Conservation (phyloP, 2,329 filamentous ascomycete genomes). For the Zopfia rhizophila region DNA sequence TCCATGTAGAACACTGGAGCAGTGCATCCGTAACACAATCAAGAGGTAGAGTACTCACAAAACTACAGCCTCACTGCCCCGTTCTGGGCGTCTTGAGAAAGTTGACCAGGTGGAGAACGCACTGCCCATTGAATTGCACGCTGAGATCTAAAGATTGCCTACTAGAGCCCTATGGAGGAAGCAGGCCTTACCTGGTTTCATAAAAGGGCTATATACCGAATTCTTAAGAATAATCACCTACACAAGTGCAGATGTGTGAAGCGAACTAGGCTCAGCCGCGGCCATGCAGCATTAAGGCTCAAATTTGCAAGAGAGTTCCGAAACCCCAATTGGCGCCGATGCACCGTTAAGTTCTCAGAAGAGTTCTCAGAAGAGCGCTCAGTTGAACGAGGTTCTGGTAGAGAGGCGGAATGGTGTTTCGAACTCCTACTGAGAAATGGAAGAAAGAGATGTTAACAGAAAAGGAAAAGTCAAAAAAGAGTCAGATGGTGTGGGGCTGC, state of each 20-base stretch:
- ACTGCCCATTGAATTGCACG: slow-evolving; percentile 1
- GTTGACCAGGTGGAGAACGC: slow-evolving; percentile 1
- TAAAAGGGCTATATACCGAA: too few species aligned
- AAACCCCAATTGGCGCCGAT: too few species aligned
- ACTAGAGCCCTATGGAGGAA: slow-evolving; percentile 8
- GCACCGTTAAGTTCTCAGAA: background rate
- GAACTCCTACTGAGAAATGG: slow-evolving; percentile 6
- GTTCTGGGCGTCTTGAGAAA: slow-evolving; percentile 8
- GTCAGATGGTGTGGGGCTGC: slow-evolving; percentile 12
- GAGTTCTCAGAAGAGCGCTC: slow-evolving; percentile 8
- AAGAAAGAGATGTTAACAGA: slow-evolving; percentile 1
- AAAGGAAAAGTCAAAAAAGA: too few species aligned
- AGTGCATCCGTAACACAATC: slow-evolving; percentile 11
- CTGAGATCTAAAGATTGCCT: slow-evolving; percentile 7
- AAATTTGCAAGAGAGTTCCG: too few species aligned
- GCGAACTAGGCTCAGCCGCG: too few species aligned
- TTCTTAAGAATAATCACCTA: too few species aligned
- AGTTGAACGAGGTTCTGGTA: slow-evolving; percentile 7
- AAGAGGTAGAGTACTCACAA: background rate
- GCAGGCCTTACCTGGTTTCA: too few species aligned
- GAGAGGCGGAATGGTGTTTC: slow-evolving; percentile 2
- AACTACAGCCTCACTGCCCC: slow-evolving; percentile 1
- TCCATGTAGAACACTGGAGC: too few species aligned
- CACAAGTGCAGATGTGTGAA: too few species aligned
- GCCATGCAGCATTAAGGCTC: too few species aligned